Evolutionary conservation across 306 rosid species (phyloP), one percentile per base, ranked within the genome.

Genomic region (Delonix regia): DNA sequence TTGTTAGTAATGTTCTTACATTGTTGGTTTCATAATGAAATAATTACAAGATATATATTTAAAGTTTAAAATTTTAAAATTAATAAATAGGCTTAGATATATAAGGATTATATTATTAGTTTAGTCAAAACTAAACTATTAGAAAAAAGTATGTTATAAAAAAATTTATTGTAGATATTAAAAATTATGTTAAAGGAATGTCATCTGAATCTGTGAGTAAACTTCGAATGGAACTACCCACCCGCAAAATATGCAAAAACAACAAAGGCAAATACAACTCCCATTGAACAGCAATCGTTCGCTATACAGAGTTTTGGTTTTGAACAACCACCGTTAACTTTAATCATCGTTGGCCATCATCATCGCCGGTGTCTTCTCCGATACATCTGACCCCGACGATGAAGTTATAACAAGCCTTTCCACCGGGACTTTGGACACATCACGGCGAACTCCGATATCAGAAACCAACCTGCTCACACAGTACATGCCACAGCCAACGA

Each of bases 401-500:
- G 44, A 64, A 28, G 63, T 59, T 55, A 74, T 74, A 5, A 38
- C 49, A 9, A 88, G 88, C 3, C 33, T 59, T 79, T 92, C 95
- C 19, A 87, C 92, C 0, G 88, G 82, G 75, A 90, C 89, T 82
- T 94, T 85, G 22, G 8, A 9, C 13, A 82, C 87, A 79, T 86
- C 92, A 8, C 83, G 73, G 19, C 91, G 90, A 5, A 81, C 78
- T 47, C 92, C 93, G 0, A 88, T 88, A 49, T 92, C 97, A 45
- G 86, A 88, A 70, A 33, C 56, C 24, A 80, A 30, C 55, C 97
- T 80, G 57, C 84, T 71, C n/a, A 4, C 36, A 47, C 91, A 88
- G 44, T 90, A 90, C 78, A 63, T 13, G 49, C 87, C 89, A 71
- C 62, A 69, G 4, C 92, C 89, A 33, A 80, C 81, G 38, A 82